These are phyloP conservation scores for Reutealis trisperma DNA, from an alignment of 345 rosid genomes.

Conservation along the genomic window DNA sequence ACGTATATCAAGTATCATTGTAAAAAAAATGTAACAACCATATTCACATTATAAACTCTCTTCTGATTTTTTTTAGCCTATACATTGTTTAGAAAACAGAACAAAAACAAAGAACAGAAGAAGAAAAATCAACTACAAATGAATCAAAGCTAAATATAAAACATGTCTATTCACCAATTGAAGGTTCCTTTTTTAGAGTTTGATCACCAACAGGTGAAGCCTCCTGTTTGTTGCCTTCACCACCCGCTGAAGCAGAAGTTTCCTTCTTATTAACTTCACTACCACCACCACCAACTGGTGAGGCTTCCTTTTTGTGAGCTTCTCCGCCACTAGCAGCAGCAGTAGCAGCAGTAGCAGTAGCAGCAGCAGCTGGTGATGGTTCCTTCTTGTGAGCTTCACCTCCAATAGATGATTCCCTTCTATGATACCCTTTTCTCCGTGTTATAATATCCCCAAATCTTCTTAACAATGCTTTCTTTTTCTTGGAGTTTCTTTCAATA, in stretches of 20 bases:
- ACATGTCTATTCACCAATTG: neutral
- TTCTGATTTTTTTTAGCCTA: neutral
- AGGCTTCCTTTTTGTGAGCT: neutral
- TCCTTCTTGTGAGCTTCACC: conserved; percentile 17
- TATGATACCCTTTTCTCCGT: conserved; percentile 42
- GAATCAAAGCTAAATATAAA: neutral
- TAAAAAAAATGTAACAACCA: neutral
- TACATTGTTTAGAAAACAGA: neutral
- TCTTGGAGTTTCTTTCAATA: conserved; percentile 50
- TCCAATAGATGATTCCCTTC: conserved; percentile 34
- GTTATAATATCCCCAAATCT: conserved; percentile 71
- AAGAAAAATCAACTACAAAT: neutral
- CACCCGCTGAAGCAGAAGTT: neutral
- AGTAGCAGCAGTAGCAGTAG: no score
- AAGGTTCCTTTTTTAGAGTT: conserved; percentile 9
- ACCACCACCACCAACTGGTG: neutral
- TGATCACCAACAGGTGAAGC: conserved; percentile 5
- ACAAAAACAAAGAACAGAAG: neutral
- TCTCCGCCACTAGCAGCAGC: neutral
- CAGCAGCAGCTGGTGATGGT: neutral
- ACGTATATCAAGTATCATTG: neutral
- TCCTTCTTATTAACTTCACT: conserved; percentile 8
- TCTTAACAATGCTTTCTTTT: conserved; percentile 67
- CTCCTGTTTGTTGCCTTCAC: conserved; percentile 1
- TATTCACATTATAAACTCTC: neutral